These are phyloP conservation scores for Fusarium albidum DNA, from an alignment of 2,329 filamentous ascomycete species.

Conservation along the genomic window DNA sequence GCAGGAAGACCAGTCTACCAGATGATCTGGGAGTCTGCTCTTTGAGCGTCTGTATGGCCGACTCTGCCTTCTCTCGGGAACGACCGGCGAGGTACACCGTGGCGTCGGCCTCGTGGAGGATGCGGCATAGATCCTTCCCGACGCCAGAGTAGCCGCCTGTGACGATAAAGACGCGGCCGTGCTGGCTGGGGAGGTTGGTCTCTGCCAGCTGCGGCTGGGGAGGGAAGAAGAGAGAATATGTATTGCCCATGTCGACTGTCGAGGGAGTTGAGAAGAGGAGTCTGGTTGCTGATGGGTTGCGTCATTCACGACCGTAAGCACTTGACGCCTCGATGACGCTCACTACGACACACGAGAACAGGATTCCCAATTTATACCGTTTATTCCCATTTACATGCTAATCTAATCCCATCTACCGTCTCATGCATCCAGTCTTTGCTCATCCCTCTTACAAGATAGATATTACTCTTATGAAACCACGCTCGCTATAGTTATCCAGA, in stretches of 20 bases:
- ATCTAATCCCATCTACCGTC: too few relatives aligned
- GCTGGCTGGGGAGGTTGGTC: conserved; percentile 3
- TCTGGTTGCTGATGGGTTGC: too few relatives aligned
- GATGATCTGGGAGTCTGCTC: background rate
- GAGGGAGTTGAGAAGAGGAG: too few relatives aligned
- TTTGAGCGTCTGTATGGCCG: conserved; percentile 7
- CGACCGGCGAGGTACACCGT: conserved; percentile 30
- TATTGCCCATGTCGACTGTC: conserved; percentile 13
- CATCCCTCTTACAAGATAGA: too few relatives aligned
- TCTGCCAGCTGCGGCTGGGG: conserved; percentile 12
- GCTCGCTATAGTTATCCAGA: background rate
- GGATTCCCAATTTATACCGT: too few relatives aligned
- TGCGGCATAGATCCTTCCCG: conserved; percentile 21
- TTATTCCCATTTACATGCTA: too few relatives aligned
- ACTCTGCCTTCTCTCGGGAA: conserved; percentile 8
- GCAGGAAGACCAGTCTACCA: conserved; percentile 11
- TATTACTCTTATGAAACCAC: background rate
- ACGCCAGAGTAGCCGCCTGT: conserved; percentile 31
- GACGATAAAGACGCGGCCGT: conserved; percentile 18
- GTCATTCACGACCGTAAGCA: too few relatives aligned
- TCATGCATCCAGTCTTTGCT: too few relatives aligned
- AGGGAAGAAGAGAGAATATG: conserved; percentile 13
- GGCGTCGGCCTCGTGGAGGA: conserved; percentile 19
- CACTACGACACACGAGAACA: too few relatives aligned
- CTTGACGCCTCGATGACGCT: too few relatives aligned